Conservation (phyloP, 495 filamentous ascomycete species). For the Hypoxylon lienhwacheense region DNA sequence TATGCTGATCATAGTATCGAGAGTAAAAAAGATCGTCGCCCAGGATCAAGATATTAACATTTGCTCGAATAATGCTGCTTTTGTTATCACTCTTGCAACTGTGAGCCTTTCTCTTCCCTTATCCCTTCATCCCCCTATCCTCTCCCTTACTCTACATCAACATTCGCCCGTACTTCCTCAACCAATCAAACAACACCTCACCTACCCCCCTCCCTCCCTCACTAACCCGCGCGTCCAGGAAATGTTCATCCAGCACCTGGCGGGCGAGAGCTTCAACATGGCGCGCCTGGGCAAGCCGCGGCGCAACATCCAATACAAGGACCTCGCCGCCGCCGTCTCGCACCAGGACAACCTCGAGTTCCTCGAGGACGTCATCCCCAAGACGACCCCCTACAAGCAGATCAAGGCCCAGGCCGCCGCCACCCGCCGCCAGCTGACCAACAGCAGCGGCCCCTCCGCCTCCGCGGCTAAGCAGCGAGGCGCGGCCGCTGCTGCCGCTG, state of each 20-base stretch:
- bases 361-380: slow-evolving; percentile 86
- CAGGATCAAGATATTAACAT: slow-evolving; percentile 80
- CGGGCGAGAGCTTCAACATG: slow-evolving; percentile 81
- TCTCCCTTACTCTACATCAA: slow-evolving; percentile 1
- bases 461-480: not conserved
- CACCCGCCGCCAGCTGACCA: slow-evolving; percentile 45
- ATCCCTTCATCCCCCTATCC: not conserved
- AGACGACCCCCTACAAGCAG: slow-evolving; percentile 76
- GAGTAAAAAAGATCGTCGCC: slow-evolving; percentile 90
- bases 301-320: slow-evolving; percentile 94
- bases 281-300: slow-evolving; percentile 72
- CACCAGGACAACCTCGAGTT: slow-evolving; percentile 95
- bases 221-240: slow-evolving; percentile 58
- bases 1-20: slow-evolving; percentile 62
- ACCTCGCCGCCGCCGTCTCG: slow-evolving; percentile 85
- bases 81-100: slow-evolving; percentile 88
- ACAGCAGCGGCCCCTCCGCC: slow-evolving; percentile 35
- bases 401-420: slow-evolving; percentile 62
- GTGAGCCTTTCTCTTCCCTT: slow-evolving; percentile 46
- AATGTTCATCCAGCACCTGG: slow-evolving; percentile 93
- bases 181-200: no score
- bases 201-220: not conserved
- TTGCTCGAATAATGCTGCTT: slow-evolving; percentile 92
- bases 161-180: no score
- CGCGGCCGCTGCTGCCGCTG: no score